Evolutionary conservation across 148 eudicot species (phyloP), one percentile per base, ranked within the genome.

Genomic region (Amaranthus palmeri): DNA sequence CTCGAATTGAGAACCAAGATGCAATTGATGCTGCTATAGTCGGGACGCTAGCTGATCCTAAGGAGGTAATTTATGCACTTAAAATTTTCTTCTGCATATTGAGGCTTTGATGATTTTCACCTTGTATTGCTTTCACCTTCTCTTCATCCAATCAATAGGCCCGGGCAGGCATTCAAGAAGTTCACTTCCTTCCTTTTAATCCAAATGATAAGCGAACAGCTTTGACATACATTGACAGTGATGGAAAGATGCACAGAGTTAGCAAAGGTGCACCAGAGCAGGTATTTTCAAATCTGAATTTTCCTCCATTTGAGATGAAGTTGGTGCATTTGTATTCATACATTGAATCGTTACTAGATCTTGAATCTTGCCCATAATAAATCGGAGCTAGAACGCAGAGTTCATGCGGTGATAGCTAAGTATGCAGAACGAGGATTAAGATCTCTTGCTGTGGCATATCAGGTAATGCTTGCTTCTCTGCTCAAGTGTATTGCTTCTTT

Each of bases 141-240:
- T 13, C 7, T 17, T 61, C 61, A 54, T 57, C 56, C 58, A 11
- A 66, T 76, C 52, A 54, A 80, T 61, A 85, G 90, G 87, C 90
- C 58, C 80, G 90, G 56, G 82, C 83, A 44, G 84, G 83, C 51
- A 84, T 86, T 69, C 75, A 73, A 68, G 90, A 82, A 77, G 79
- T 86, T 61, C 90, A 86, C 78, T 86, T 86, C 59, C 86, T 86
- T 48, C 84, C 90, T 36, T 86, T 86, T 68, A 86, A 86, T 64
- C 85, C 87, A 60, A 80, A 78, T 36, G 89, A 84, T 59, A 86
- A 84, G 55, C 71, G 87, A 65, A 86, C 90, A 59, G 90, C 90
- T 75, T 77, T 86, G 53, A 86, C 87, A 3, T 86, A 84, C 73
- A 71, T 78, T 53, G 90, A 86, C 69, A 72, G 61, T 14, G 74